Evolutionary conservation across 495 filamentous ascomycete species (phyloP).

Genomic region (Xylaria bambusicola): DNA sequence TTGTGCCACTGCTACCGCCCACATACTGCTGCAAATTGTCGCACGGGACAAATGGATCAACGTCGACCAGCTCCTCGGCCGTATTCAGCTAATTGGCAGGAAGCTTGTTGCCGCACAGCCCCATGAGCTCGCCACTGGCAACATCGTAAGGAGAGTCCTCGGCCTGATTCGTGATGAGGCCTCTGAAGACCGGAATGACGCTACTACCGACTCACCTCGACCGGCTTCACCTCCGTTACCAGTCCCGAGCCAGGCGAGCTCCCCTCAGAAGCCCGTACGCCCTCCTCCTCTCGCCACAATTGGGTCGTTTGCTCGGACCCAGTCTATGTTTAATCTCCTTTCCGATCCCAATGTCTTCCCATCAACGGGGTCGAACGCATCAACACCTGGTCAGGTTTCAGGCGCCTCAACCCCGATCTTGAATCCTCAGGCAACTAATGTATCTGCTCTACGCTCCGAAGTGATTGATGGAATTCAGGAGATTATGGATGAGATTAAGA

Average conservation of each 20-base stretch:
- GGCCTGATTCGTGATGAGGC: constrained; percentile 90
- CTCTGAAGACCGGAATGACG: constrained; percentile 74
- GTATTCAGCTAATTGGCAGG: constrained; percentile 73
- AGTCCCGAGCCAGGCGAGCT: constrained; percentile 26
- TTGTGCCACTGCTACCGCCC: constrained; percentile 87
- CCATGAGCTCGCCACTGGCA: constrained; percentile 86
- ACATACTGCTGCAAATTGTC: constrained; percentile 81
- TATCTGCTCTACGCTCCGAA: constrained; percentile 75
- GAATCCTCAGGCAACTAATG: constrained; percentile 33
- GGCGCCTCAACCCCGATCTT: constrained; percentile 46
- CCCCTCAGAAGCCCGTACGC: constrained; percentile 39
- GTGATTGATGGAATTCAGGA: constrained; percentile 86
- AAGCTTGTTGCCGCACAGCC: constrained; percentile 79
- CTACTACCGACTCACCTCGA: constrained; percentile 50
- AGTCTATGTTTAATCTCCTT: constrained; percentile 85
- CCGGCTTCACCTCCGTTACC: constrained; percentile 25
- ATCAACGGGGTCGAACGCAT: constrained; percentile 42
- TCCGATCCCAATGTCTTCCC: constrained; percentile 39
- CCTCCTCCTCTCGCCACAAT: constrained; percentile 57
- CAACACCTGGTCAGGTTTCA: constrained; percentile 38
- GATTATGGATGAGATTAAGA: constrained; percentile 85
- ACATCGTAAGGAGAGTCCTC: constrained; percentile 86
- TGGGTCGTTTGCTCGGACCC: constrained; percentile 56
- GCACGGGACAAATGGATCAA: constrained; percentile 70
- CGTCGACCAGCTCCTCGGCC: constrained; percentile 72